Percentiles rank a stretch among this genome's conserved stretches.
Evolutionary conservation across 148 eudicot genomes (phyloP).

Genomic region (Polygonum aviculare): DNA sequence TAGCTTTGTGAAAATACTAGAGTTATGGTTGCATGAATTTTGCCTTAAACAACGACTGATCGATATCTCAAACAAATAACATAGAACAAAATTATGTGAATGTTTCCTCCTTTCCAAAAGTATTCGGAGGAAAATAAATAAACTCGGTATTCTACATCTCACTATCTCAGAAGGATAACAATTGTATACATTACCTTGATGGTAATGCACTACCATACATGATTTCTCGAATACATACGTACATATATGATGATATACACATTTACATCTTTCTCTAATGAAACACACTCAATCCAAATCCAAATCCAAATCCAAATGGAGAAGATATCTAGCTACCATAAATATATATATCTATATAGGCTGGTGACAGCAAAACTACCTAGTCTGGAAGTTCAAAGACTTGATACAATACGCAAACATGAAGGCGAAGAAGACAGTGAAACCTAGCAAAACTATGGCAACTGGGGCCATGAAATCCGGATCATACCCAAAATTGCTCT

Average conservation of each 20-base stretch:
- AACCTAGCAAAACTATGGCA: constrained; percentile 63
- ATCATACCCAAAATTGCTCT: constrained; percentile 59
- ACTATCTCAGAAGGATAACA: not conserved
- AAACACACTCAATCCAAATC: not conserved
- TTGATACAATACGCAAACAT: constrained; percentile 77
- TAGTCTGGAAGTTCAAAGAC: constrained; percentile 82
- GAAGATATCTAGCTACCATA: not conserved
- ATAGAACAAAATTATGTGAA: not conserved
- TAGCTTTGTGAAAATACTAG: too few species aligned
- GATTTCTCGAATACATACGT: not conserved
- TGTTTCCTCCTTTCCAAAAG: not conserved
- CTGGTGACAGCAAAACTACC: constrained; percentile 26
- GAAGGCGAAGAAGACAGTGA: constrained; percentile 80
- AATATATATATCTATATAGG: too few species aligned
- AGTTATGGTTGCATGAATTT: too few species aligned
- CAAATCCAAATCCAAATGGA: not conserved
- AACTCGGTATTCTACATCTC: not conserved
- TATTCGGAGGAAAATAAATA: not conserved
- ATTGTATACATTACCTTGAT: not conserved
- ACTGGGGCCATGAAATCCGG: constrained; percentile 76
- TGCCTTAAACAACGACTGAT: too few species aligned
- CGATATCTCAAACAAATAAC: too few species aligned
- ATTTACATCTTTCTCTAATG: not conserved
- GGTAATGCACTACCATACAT: not conserved
- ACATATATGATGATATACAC: not conserved